A percentile compares a stretch with the other conserved stretches of the same genome.
These are phyloP conservation scores for Pelargonium fulgidum DNA, from an alignment of 441 rosid genomes.

Conservation along the genomic window DNA sequence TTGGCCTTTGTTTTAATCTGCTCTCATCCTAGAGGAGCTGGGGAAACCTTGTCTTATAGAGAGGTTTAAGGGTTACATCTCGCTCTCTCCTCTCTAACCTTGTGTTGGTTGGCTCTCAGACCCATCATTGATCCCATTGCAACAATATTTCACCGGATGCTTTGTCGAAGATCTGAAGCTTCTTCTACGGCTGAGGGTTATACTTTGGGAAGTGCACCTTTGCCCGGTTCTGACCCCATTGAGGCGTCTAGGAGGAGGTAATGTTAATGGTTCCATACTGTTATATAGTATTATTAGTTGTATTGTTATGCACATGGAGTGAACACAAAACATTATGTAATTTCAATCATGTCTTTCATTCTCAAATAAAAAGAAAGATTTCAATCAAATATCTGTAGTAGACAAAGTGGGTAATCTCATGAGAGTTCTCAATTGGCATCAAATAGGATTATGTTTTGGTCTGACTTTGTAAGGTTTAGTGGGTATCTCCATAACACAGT, in stretches of 20 bases:
- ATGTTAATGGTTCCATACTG: slow-evolving; percentile 8
- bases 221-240: slow-evolving; percentile 87
- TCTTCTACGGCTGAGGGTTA: slow-evolving; percentile 44
- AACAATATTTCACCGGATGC: slow-evolving; percentile 67
- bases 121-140: slow-evolving; percentile 74
- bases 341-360: background rate
- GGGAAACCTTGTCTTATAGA: background rate
- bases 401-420: background rate
- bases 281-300: background rate
- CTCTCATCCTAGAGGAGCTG: background rate
- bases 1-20: background rate
- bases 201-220: slow-evolving; percentile 52
- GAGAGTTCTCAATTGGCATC: background rate
- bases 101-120: slow-evolving; percentile 33
- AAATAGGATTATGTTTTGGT: background rate
- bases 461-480: background rate
- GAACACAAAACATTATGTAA: background rate
- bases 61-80: background rate
- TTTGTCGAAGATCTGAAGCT: slow-evolving; percentile 63
- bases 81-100: background rate
- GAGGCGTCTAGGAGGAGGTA: slow-evolving; percentile 98
- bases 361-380: background rate
- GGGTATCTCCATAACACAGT: background rate
- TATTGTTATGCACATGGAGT: background rate
- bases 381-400: background rate